Evolutionary conservation across 768 basidiomycete species (phyloP).

Genomic region (Lyophyllum decastes): DNA sequence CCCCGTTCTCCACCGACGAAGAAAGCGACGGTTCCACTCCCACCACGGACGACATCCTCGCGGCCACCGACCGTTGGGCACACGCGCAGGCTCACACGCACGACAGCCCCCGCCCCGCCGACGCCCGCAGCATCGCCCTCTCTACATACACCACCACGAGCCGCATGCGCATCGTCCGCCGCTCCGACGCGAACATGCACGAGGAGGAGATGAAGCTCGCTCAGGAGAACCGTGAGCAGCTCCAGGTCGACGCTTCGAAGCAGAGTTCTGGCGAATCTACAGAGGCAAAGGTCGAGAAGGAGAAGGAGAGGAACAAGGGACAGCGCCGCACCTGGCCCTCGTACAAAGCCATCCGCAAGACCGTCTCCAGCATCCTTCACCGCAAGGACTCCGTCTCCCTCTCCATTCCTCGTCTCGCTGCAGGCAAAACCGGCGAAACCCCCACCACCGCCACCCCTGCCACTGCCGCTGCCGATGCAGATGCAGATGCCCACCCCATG

Average conservation of each 20-base stretch:
- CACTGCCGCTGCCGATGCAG: too few relatives aligned
- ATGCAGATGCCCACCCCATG: too few relatives aligned
- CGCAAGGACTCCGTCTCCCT: conserved; percentile 4
- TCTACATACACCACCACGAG: not conserved
- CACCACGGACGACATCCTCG: not conserved
- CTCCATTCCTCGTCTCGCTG: not conserved
- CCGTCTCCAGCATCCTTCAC: conserved; percentile 16
- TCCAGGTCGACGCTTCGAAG: too few relatives aligned
- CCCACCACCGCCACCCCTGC: too few relatives aligned
- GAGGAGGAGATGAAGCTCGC: not conserved
- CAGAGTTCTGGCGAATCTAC: too few relatives aligned
- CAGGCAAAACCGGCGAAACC: too few relatives aligned
- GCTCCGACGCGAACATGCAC: conserved; percentile 6
- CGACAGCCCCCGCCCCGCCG: not conserved
- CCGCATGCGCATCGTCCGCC: conserved; percentile 6
- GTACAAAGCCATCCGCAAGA: conserved; percentile 16
- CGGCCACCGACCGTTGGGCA: conserved; percentile 8
- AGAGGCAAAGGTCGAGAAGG: too few relatives aligned
- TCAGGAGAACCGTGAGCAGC: not conserved
- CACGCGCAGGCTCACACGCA: not conserved
- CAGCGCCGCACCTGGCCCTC: conserved; percentile 15
- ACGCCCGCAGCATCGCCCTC: not conserved
- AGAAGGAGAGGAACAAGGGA: not conserved
- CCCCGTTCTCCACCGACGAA: not conserved
- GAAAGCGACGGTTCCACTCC: not conserved